phyloP scores from a whole-genome alignment of 805 yeast species.

The Starmerella apicola region DNA sequence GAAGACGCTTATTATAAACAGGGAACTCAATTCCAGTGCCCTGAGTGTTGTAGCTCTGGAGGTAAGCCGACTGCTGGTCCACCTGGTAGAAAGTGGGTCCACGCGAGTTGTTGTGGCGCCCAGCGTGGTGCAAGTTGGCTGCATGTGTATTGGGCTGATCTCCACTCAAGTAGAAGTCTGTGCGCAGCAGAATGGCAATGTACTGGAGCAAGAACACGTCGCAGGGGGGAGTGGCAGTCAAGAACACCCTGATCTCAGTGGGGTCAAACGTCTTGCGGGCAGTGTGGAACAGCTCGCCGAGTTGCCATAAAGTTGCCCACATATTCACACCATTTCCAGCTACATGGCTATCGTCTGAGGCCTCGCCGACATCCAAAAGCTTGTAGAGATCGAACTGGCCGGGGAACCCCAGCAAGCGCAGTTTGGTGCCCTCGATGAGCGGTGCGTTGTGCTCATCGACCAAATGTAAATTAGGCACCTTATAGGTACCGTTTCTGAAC shows the following conservation, averaged over 20 bases:
- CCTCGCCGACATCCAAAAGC: conserved; percentile 53
- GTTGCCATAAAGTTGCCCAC: conserved; percentile 61
- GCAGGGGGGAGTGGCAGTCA: conserved; percentile 59
- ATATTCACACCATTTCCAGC: conserved; percentile 58
- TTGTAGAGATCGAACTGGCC: conserved; percentile 57
- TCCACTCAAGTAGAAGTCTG: conserved; percentile 63
- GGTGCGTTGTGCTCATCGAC: conserved; percentile 40
- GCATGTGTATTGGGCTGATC: too few species aligned
- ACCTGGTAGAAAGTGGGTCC: too few species aligned
- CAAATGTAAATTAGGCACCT: conserved; percentile 44
- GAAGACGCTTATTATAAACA: conserved; percentile 4
- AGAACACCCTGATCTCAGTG: conserved; percentile 44
- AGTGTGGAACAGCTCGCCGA: conserved; percentile 51
- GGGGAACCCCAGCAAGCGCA: conserved; percentile 58
- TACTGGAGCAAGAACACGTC: conserved; percentile 59
- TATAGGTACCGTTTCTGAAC: conserved; percentile 42
- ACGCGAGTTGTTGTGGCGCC: too few species aligned
- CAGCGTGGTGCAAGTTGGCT: too few species aligned
- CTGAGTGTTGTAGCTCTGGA: conserved; percentile 56
- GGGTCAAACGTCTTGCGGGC: conserved; percentile 31
- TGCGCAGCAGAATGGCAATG: conserved; percentile 50
- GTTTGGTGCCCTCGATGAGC: conserved; percentile 29
- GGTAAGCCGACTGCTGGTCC: conserved; percentile 51
- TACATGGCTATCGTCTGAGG: conserved; percentile 28
- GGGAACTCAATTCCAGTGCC: conserved; percentile 41